A percentile compares a stretch with the other conserved stretches of the same genome.
Evolutionary conservation across 306 rosid genomes (phyloP).

Genomic region (Inga leiocalycina): DNA sequence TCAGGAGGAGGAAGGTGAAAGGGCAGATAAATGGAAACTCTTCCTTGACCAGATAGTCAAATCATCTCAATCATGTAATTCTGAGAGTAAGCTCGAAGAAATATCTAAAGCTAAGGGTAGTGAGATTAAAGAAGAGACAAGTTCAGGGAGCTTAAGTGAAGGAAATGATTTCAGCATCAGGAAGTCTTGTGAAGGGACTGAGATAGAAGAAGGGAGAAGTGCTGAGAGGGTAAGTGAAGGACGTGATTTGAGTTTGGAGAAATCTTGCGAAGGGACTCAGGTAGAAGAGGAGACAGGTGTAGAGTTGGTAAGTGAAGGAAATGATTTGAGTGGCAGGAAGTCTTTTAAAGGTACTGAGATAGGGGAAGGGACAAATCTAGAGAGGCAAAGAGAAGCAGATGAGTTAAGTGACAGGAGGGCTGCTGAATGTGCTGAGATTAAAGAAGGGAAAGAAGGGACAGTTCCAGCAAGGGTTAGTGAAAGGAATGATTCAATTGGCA

Average conservation of each 20-base stretch:
- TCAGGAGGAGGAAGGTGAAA: constrained; percentile 93
- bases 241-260: constrained; percentile 10
- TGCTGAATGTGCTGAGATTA: constrained; percentile 34
- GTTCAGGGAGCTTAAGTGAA: constrained; percentile 35
- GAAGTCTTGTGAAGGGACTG: constrained; percentile 8
- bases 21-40: constrained; percentile 70
- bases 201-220: neutral
- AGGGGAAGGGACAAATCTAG: neutral
- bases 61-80: constrained; percentile 44
- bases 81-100: constrained; percentile 21
- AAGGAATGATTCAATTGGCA: constrained; percentile 31
- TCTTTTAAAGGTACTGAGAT: constrained; percentile 2
- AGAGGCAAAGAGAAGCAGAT: neutral
- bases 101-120: constrained; percentile 28
- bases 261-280: neutral
- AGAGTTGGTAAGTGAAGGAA: neutral
- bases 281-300: neutral
- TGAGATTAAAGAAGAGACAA: constrained; percentile 31
- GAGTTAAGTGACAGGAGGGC: constrained; percentile 23
- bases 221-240: constrained; percentile 9
- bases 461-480: constrained; percentile 21
- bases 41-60: constrained; percentile 62
- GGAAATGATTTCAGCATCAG: constrained; percentile 30
- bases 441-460: constrained; percentile 34
- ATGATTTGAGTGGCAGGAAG: constrained; percentile 15